Evolutionary conservation across 192 early-diverging fungal species (phyloP).

Genomic region (Obelidium mucronatum): DNA sequence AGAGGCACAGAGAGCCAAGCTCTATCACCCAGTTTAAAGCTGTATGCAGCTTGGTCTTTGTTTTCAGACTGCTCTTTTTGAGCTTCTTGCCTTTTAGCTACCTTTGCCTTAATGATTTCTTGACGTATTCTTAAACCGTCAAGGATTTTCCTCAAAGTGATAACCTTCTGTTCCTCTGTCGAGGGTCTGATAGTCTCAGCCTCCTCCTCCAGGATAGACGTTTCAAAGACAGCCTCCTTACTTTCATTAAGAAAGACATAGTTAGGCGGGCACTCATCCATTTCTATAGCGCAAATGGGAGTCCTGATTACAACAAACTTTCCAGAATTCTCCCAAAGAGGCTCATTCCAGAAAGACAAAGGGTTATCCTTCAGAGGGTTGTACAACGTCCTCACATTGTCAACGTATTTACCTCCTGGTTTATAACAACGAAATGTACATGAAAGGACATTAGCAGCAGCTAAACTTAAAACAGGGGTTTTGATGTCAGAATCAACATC

Average conservation of each 20-base stretch:
- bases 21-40: not conserved
- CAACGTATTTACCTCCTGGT: not conserved
- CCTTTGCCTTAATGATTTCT: not conserved
- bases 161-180: not conserved
- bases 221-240: not conserved
- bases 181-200: not conserved
- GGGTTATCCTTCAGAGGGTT: not conserved
- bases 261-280: not conserved
- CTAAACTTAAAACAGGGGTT: not conserved
- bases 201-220: not conserved
- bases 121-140: not conserved
- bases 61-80: not conserved
- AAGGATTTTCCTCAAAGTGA: not conserved
- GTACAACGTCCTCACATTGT: not conserved
- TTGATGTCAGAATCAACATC: not conserved
- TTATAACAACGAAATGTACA: not conserved
- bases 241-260: not conserved
- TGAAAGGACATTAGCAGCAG: not conserved
- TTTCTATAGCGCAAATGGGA: not conserved
- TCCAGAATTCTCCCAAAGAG: not conserved
- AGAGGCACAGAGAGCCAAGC: not conserved
- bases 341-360: not conserved
- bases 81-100: not conserved
- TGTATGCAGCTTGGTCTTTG: not conserved
- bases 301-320: not conserved